Evolutionary conservation across 1,139 yeast species (phyloP).

Genomic region (Yamadazyma taylorii): DNA sequence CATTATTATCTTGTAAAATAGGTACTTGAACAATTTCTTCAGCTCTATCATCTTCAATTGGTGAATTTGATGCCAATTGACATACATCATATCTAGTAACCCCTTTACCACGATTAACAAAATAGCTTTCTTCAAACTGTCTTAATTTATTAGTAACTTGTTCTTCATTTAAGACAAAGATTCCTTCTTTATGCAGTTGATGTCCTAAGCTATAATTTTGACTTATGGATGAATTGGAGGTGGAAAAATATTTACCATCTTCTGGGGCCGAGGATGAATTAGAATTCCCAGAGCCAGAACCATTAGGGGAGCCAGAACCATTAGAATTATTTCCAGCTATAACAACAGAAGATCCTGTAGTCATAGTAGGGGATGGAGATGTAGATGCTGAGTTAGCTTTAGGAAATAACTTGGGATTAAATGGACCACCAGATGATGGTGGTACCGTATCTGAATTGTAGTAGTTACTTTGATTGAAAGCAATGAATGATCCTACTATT

Average conservation of each 20-base stretch:
- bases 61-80: conserved; percentile 88
- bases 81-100: conserved; percentile 87
- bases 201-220: conserved; percentile 41
- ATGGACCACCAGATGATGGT: conserved; percentile 19
- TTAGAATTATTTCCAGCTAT: too few relatives aligned
- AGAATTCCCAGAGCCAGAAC: conserved; percentile 4
- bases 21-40: conserved; percentile 88
- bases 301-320: too few relatives aligned
- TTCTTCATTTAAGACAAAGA: conserved; percentile 59
- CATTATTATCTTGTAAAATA: conserved; percentile 52
- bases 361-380: too few relatives aligned
- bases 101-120: conserved; percentile 85
- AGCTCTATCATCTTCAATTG: conserved; percentile 91
- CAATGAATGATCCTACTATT: conserved; percentile 46
- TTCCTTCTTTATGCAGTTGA: conserved; percentile 47
- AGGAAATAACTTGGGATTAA: conserved; percentile 14
- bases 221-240: conserved; percentile 45
- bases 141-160: conserved; percentile 73
- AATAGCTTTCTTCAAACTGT: conserved; percentile 75
- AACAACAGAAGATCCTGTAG: background rate
- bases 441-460: conserved; percentile 46
- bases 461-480: conserved; percentile 43
- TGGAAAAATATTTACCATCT: conserved; percentile 37
- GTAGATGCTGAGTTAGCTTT: conserved; percentile 6
- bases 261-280: conserved; percentile 11